Conservation (phyloP, 371 early-diverging fungal species). For the Fennellomyces sp. region DNA sequence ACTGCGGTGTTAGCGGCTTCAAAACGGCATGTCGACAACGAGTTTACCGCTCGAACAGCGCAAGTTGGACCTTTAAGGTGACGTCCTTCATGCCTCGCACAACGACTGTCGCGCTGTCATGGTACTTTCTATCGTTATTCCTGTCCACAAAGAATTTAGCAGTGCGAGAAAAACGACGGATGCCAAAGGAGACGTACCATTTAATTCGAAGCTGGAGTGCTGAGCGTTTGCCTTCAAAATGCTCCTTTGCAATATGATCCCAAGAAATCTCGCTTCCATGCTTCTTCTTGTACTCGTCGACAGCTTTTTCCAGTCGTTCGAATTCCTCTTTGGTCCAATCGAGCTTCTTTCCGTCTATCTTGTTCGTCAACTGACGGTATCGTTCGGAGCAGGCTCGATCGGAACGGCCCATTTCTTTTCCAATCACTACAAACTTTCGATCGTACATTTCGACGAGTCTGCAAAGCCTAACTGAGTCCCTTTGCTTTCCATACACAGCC, state of each 20-base stretch:
- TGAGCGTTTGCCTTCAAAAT: background rate
- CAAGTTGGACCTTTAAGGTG: background rate
- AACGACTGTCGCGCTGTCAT: background rate
- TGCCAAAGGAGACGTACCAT: too few relatives aligned
- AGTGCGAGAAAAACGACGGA: too few relatives aligned
- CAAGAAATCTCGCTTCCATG: background rate
- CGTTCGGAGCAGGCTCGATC: background rate
- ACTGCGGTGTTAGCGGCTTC: too few relatives aligned
- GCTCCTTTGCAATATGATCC: background rate
- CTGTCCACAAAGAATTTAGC: too few relatives aligned
- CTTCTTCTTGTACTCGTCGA: background rate
- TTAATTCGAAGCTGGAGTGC: background rate
- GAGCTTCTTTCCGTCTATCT: background rate
- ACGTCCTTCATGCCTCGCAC: background rate
- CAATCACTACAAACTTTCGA: background rate
- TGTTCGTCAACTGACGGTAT: background rate
- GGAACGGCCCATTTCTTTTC: conserved; percentile 2
- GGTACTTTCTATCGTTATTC: too few relatives aligned
- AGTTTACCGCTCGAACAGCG: background rate
- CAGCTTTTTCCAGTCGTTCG: background rate
- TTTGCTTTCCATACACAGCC: background rate
- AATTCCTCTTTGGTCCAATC: conserved; percentile 8
- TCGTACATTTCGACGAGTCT: background rate
- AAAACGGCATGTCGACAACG: background rate
- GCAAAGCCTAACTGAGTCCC: too few relatives aligned